Conservation (phyloP, 768 basidiomycete species). For the Boletus speciosus region DNA sequence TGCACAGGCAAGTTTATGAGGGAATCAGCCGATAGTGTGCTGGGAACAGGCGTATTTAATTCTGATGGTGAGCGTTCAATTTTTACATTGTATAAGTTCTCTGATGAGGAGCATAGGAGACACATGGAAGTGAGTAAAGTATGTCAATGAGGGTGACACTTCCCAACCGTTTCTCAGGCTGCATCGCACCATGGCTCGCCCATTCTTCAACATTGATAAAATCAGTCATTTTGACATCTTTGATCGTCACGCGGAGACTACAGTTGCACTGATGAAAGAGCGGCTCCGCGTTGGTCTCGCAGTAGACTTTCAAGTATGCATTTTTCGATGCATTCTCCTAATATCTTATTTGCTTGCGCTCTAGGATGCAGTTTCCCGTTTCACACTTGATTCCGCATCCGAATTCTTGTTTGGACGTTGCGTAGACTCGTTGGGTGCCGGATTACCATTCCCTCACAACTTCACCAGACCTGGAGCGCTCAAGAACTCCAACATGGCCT, state of each 20-base stretch:
- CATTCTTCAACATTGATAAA: constrained; percentile 63
- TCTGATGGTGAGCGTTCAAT: constrained; percentile 38
- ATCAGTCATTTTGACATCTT: constrained; percentile 64
- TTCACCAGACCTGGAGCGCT: constrained; percentile 2
- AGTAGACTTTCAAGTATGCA: constrained; percentile 56
- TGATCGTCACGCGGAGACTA: constrained; percentile 49
- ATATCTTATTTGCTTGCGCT: background rate
- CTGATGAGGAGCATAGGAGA: constrained; percentile 42
- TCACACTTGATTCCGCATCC: constrained; percentile 52
- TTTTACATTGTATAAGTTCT: background rate
- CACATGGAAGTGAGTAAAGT: constrained; percentile 57
- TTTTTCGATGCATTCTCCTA: background rate
- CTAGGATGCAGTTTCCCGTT: constrained; percentile 44
- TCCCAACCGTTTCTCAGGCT: constrained; percentile 36
- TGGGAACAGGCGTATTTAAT: constrained; percentile 57
- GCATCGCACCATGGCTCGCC: constrained; percentile 65
- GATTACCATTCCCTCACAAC: constrained; percentile 39
- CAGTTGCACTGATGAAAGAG: constrained; percentile 41
- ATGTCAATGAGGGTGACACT: background rate
- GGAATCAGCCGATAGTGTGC: constrained; percentile 29
- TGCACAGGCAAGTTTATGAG: constrained; percentile 33
- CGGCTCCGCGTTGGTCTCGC: constrained; percentile 46
- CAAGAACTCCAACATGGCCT: constrained; percentile 11
- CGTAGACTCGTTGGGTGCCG: constrained; percentile 36
- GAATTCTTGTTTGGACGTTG: constrained; percentile 50